These are phyloP conservation scores for Citrullus colocynthis DNA, from an alignment of 306 rosid species.

Conservation along the genomic window DNA sequence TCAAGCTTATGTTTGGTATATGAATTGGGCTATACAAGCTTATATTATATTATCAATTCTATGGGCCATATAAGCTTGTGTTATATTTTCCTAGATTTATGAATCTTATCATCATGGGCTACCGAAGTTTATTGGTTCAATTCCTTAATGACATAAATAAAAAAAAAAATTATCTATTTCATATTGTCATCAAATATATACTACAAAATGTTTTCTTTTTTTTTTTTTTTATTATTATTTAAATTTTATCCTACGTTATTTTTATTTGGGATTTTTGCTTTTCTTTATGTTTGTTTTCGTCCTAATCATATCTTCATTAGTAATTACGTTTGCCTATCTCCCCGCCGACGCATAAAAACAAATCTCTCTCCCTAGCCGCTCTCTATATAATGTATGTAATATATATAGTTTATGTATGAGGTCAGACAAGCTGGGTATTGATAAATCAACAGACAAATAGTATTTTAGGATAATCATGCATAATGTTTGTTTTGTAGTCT, in stretches of 20 bases:
- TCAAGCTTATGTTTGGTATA: not conserved
- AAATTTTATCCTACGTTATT: not conserved
- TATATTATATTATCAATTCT: no score
- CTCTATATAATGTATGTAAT: not conserved
- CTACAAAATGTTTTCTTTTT: not conserved
- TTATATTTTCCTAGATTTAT: no score
- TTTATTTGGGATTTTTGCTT: not conserved
- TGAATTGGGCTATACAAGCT: no score
- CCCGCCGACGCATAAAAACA: constrained; percentile 1
- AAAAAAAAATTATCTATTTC: not conserved
- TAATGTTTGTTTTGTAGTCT: not conserved
- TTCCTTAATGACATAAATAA: not conserved
- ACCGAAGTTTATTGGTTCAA: not conserved
- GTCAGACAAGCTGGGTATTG: not conserved
- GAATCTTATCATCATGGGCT: no score
- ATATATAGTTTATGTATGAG: not conserved
- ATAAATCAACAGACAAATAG: not conserved
- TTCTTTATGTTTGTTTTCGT: not conserved
- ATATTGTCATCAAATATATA: not conserved
- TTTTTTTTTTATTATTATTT: no score
- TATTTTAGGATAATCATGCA: not conserved
- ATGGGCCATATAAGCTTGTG: no score
- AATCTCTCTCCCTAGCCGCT: not conserved
- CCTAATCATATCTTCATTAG: not conserved
- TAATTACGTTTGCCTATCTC: not conserved